phyloP scores from a whole-genome alignment of 1,139 yeast species.

The Pichia sp. region DNA sequence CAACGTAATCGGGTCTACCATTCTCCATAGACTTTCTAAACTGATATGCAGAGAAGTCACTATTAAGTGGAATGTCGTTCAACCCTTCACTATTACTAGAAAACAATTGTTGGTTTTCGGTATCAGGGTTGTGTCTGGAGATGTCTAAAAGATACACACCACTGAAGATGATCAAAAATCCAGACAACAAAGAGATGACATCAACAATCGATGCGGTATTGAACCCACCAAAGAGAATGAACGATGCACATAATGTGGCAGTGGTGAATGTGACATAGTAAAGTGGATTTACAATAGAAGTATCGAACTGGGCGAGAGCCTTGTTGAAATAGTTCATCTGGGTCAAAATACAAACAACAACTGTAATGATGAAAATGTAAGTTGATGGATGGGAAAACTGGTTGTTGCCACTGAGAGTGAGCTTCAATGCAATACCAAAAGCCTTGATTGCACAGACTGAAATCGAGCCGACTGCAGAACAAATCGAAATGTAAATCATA shows the following conservation, averaged over 20 bases:
- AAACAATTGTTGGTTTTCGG: slow-evolving; percentile 36
- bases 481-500: slow-evolving; percentile 83
- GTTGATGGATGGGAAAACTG: slow-evolving; percentile 85
- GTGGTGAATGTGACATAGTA: slow-evolving; percentile 92
- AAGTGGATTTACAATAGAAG: slow-evolving; percentile 86
- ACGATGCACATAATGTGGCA: slow-evolving; percentile 80
- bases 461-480: slow-evolving; percentile 87
- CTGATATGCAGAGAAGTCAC: slow-evolving; percentile 72
- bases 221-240: slow-evolving; percentile 81
- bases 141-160: slow-evolving; percentile 84
- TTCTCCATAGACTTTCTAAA: slow-evolving; percentile 60
- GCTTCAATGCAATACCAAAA: slow-evolving; percentile 85
- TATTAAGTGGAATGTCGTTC: slow-evolving; percentile 78
- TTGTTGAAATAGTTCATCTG: slow-evolving; percentile 94
- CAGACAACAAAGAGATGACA: slow-evolving; percentile 79
- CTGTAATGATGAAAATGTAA: slow-evolving; percentile 73
- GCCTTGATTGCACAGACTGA: slow-evolving; percentile 93
- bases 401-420: slow-evolving; percentile 82
- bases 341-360: slow-evolving; percentile 74
- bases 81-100: slow-evolving; percentile 44
- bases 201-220: slow-evolving; percentile 79
- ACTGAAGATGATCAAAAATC: slow-evolving; percentile 80
- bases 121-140: slow-evolving; percentile 60
- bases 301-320: slow-evolving; percentile 89
- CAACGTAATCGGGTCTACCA: slow-evolving; percentile 41